Evolutionary conservation across 2,329 filamentous ascomycete species (phyloP), one percentile per base, ranked within the genome.

Genomic region (Microdochium nivale): DNA sequence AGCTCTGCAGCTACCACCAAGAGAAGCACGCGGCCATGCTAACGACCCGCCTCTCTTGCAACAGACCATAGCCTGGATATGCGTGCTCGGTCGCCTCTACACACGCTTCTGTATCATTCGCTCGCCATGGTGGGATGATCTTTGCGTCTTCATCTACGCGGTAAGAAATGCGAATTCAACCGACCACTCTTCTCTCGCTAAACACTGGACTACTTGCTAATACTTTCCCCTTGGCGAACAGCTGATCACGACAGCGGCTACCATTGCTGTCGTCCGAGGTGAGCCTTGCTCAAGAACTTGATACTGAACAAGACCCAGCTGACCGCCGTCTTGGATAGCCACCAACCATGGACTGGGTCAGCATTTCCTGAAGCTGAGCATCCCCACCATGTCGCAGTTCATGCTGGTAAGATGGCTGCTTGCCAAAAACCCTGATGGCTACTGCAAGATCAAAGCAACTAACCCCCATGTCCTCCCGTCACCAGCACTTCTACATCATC

Each of bases 11-110:
- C n/a, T 14, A 4, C 7, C 33, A 37, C n/a, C 8, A 9, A 19
- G 4, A 19, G 5, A 37, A 16, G 4, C 7, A 37, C 13, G n/a
- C 11, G 4, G 5, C n/a, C 33, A 5, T 16, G 14, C 43, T 46
- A 19, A 46, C 21, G 11, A 16, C 19, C 10, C n/a, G n/a, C n/a
- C 24, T 14, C 10, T 19, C 43, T 46, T 50, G 37, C 8, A 14
- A 16, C 37, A 67, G 65, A 33, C 58, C 14, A 9, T 65, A 5
- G 58, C 63, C 3, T 65, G 62, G 61, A 40, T 64, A 37, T 66
- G 59, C 47, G 62, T 65, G 43, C 53, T 51, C 11, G 51, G 64
- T 49, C 56, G 64, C 21, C 48, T 67, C 21, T 63, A 63, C 23
- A 59, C 62, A 4, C 56, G 61, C 10, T 56, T 61, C 43, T 54